phyloP scores from a whole-genome alignment of 2,329 filamentous ascomycete genomes.

The Cladobotryum mycophilum region DNA sequence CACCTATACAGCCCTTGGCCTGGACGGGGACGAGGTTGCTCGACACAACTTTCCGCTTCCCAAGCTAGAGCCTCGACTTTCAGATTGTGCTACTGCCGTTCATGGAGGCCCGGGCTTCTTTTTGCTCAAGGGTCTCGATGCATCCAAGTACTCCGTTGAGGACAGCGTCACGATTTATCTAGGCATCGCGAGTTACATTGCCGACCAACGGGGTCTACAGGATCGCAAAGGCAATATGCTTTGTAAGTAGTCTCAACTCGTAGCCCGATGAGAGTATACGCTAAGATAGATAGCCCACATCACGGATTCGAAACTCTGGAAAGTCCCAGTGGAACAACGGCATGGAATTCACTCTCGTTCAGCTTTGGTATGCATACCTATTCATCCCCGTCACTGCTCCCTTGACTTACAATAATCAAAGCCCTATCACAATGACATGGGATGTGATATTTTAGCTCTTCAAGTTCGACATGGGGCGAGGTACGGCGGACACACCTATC shows the following conservation, averaged over 20 bases:
- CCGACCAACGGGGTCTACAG: conserved; percentile 45
- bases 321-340: conserved; percentile 34
- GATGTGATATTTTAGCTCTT: conserved; percentile 42
- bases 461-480: conserved; percentile 40
- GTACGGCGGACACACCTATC: conserved; percentile 38
- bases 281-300: conserved; percentile 36
- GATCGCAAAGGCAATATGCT: conserved; percentile 42
- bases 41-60: conserved; percentile 36
- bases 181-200: conserved; percentile 51
- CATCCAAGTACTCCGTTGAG: conserved; percentile 40
- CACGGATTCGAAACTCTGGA: conserved; percentile 41
- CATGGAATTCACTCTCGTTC: conserved; percentile 45
- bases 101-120: conserved; percentile 44
- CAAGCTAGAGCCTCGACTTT: conserved; percentile 27
- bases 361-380: conserved; percentile 31
- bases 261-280: background rate
- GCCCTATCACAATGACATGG: conserved; percentile 48
- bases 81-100: conserved; percentile 27
- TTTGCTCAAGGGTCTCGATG: conserved; percentile 48
- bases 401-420: conserved; percentile 15
- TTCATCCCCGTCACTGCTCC: conserved; percentile 5
- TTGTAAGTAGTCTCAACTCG: conserved; percentile 29
- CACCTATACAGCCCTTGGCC: conserved; percentile 19
- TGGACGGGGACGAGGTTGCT: conserved; percentile 32
- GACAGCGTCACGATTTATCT: conserved; percentile 52